Evolutionary conservation across 345 rosid species (phyloP).

Genomic region (Hirschfeldia incana): DNA sequence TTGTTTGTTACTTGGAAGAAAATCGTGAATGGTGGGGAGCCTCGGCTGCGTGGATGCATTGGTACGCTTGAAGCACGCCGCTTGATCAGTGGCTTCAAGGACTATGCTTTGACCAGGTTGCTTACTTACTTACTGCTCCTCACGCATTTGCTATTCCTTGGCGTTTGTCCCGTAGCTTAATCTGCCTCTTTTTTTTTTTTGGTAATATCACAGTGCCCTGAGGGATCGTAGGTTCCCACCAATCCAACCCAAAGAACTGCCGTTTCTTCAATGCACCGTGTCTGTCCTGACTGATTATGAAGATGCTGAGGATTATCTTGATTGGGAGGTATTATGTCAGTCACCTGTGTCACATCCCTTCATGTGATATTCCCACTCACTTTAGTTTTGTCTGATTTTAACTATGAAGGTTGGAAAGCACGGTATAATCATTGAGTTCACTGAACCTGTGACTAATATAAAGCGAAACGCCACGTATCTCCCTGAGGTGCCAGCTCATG

Average conservation of each 20-base stretch:
- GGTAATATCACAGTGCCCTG: constrained; percentile 66
- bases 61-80: constrained; percentile 89
- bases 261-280: constrained; percentile 86
- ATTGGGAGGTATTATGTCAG: constrained; percentile 76
- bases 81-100: constrained; percentile 82
- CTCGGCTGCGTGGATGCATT: constrained; percentile 97
- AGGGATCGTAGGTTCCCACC: constrained; percentile 97
- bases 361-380: too few relatives aligned
- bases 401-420: constrained; percentile 79
- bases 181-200: not conserved
- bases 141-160: not conserved
- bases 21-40: constrained; percentile 82
- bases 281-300: constrained; percentile 85
- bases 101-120: constrained; percentile 93
- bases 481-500: constrained; percentile 98
- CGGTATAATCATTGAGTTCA: constrained; percentile 89
- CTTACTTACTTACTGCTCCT: constrained; percentile 11
- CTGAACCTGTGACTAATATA: constrained; percentile 62
- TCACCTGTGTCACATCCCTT: too few relatives aligned
- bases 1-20: constrained; percentile 99
- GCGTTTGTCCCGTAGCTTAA: not conserved
- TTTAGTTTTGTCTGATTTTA: not conserved
- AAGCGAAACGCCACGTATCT: constrained; percentile 90
- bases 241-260: constrained; percentile 89
- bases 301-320: constrained; percentile 73